Evolutionary conservation across 2,329 filamentous ascomycete genomes (phyloP).

Genomic region (Pseudogymnoascus pannorum): DNA sequence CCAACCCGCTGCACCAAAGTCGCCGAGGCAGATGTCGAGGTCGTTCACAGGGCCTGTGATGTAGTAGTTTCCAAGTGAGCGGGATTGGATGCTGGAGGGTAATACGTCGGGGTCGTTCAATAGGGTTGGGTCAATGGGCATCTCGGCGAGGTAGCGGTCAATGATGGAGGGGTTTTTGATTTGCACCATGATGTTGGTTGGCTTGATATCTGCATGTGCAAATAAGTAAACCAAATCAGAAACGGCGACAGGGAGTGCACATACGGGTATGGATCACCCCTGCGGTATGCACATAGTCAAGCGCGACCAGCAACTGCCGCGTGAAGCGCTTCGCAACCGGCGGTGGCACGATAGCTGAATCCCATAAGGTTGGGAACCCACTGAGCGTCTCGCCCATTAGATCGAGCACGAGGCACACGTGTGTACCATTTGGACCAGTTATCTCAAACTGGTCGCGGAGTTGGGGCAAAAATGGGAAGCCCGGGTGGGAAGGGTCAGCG

Average conservation of each 20-base stretch:
- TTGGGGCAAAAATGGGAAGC: slow-evolving; percentile 19
- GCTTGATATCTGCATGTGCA: slow-evolving; percentile 20
- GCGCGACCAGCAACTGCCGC: slow-evolving; percentile 20
- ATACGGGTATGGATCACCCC: slow-evolving; percentile 22
- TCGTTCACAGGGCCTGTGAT: neutral
- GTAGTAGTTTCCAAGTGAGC: slow-evolving; percentile 1
- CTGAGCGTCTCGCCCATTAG: slow-evolving; percentile 22
- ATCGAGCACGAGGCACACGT: slow-evolving; percentile 24
- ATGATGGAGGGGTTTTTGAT: slow-evolving; percentile 19
- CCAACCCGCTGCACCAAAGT: slow-evolving; percentile 22
- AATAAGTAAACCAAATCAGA: neutral
- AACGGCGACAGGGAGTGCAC: neutral
- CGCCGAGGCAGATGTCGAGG: slow-evolving; percentile 21
- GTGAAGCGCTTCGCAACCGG: slow-evolving; percentile 20
- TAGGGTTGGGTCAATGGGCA: neutral
- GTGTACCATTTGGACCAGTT: slow-evolving; percentile 20
- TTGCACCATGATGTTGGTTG: slow-evolving; percentile 22
- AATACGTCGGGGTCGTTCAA: neutral
- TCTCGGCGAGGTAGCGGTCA: slow-evolving; percentile 11
- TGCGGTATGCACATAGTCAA: slow-evolving; percentile 23
- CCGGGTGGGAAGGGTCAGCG: slow-evolving; percentile 8
- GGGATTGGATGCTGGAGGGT: slow-evolving; percentile 5
- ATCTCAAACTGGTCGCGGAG: slow-evolving; percentile 22
- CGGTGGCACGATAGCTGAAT: slow-evolving; percentile 17
- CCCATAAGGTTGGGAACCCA: slow-evolving; percentile 15